phyloP scores from a whole-genome alignment of 768 basidiomycete genomes.

The Pulveroboletus sp. region DNA sequence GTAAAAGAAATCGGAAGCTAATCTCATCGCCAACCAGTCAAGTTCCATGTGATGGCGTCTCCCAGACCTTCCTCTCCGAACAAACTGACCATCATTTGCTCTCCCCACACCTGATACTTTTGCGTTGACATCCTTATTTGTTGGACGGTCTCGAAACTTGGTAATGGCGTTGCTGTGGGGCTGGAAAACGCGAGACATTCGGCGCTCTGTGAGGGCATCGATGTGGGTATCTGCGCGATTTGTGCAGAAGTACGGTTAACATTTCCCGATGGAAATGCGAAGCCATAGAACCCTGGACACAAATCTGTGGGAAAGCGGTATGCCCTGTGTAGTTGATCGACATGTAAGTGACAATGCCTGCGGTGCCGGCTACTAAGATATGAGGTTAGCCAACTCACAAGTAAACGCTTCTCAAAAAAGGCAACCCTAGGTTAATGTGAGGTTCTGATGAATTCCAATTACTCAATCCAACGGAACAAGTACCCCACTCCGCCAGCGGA shows the following conservation, averaged over 20 bases:
- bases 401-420: slow-evolving; percentile 17
- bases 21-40: slow-evolving; percentile 4
- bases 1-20: not conserved
- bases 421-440: slow-evolving; percentile 9
- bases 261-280: slow-evolving; percentile 25
- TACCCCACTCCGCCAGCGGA: slow-evolving; percentile 4
- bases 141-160: slow-evolving; percentile 13
- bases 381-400: slow-evolving; percentile 7
- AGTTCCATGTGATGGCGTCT: slow-evolving; percentile 6
- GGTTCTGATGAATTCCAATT: not conserved
- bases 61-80: slow-evolving; percentile 9
- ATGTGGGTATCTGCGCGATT: slow-evolving; percentile 19
- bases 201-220: slow-evolving; percentile 15
- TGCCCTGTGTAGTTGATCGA: slow-evolving; percentile 12
- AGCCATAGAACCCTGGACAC: slow-evolving; percentile 27
- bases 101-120: slow-evolving; percentile 16
- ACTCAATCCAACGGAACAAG: slow-evolving; percentile 11
- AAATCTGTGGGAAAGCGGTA: slow-evolving; percentile 27
- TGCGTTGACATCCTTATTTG: slow-evolving; percentile 9
- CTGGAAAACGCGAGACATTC: slow-evolving; percentile 12
- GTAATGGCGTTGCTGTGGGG: slow-evolving; percentile 11
- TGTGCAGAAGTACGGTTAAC: slow-evolving; percentile 20
- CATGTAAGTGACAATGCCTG: not conserved
- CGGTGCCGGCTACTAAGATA: not conserved
- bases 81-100: slow-evolving; percentile 6